Evolutionary conservation across 306 rosid genomes (phyloP).

Genomic region (Arachis hypogaea): DNA sequence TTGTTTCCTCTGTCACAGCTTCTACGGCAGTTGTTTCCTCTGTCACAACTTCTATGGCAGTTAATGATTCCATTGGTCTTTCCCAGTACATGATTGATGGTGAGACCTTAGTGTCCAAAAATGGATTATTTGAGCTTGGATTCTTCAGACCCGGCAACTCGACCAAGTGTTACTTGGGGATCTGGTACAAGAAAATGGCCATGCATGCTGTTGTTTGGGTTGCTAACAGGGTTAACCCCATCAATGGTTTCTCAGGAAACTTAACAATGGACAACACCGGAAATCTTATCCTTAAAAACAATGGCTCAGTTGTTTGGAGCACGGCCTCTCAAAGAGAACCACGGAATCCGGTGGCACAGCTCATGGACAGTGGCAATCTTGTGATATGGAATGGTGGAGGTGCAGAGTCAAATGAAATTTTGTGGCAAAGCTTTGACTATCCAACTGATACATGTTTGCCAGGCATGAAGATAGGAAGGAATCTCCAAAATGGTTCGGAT

Average conservation of each 20-base stretch:
- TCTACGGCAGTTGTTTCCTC: constrained; percentile 17
- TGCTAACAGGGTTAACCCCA: constrained; percentile 19
- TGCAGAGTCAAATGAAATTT: not conserved
- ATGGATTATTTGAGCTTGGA: constrained; percentile 31
- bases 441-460: constrained; percentile 25
- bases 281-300: constrained; percentile 20
- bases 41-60: constrained; percentile 1
- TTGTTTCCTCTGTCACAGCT: not conserved
- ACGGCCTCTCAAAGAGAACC: constrained; percentile 13
- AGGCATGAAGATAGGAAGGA: constrained; percentile 37
- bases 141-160: constrained; percentile 40
- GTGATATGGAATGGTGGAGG: constrained; percentile 41
- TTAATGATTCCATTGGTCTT: not conserved
- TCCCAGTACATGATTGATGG: constrained; percentile 13
- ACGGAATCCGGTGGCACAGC: constrained; percentile 15
- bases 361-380: constrained; percentile 41
- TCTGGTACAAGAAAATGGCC: constrained; percentile 36
- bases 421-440: constrained; percentile 46
- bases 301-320: constrained; percentile 13
- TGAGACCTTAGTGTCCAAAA: constrained; percentile 29
- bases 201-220: constrained; percentile 30
- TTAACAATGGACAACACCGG: constrained; percentile 24
- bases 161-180: constrained; percentile 29
- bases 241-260: constrained; percentile 16
- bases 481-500: not conserved